These are phyloP conservation scores for Pichia californica DNA, from an alignment of 805 yeast species.

Conservation along the genomic window DNA sequence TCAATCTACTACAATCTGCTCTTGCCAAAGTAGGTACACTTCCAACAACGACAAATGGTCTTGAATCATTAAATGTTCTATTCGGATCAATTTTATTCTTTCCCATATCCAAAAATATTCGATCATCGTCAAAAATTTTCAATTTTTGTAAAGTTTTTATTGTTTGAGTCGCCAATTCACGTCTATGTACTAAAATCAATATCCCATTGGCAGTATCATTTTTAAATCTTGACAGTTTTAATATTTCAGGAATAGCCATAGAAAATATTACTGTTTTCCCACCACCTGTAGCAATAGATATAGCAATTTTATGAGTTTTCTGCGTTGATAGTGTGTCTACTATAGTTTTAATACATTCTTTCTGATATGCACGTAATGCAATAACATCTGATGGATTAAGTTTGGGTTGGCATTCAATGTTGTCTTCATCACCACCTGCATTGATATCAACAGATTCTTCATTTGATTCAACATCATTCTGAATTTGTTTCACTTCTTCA, in stretches of 20 bases:
- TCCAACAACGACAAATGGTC: conserved; percentile 52
- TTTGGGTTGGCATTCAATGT: too few species aligned
- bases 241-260: conserved; percentile 40
- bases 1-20: conserved; percentile 34
- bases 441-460: too few species aligned
- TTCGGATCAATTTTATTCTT: conserved; percentile 30
- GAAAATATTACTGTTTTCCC: conserved; percentile 85
- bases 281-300: conserved; percentile 88
- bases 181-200: conserved; percentile 72
- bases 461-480: too few species aligned
- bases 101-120: conserved; percentile 57
- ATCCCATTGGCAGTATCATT: conserved; percentile 31
- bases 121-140: conserved; percentile 21
- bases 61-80: conserved; percentile 13
- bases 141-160: conserved; percentile 37
- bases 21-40: conserved; percentile 64
- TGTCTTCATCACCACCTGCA: too few species aligned
- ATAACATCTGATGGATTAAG: background rate
- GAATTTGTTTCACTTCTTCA: too few species aligned
- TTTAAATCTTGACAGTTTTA: conserved; percentile 18
- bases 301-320: conserved; percentile 53
- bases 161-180: conserved; percentile 74
- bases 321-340: conserved; percentile 35
- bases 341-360: conserved; percentile 58
- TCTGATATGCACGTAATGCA: conserved; percentile 44